Base-by-base conservation (phyloP, 2,329 filamentous ascomycete genomes). In the Epichloe gansuensis region DNA sequence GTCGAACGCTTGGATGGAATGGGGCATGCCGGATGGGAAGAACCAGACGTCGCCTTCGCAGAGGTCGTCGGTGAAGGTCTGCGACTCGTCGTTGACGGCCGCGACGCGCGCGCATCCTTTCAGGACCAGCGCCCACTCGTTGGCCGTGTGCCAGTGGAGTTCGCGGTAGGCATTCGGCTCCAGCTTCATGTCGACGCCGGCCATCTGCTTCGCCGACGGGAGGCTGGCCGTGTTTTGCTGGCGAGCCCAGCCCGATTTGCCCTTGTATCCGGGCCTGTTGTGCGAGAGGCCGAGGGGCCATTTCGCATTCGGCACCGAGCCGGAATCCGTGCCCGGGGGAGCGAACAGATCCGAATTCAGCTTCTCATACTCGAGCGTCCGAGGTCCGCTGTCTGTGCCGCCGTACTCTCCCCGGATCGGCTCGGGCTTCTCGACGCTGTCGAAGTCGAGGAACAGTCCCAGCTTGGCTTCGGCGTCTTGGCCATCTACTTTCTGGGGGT, bases 111-210 rank as follows among this genome's bases (percentile, higher is more conserved):
- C 74, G 41, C 70, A 72, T 0, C 78, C 78, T 53, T 77, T 77
- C 15, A 78, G 66, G 11, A 81, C 66, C 5, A 78, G 64, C 0
- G 73, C 68, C 75, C 75, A 78, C 57, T 78, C 68, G 47, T 66
- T 71, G 40, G 74, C 71, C 39, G 72, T 76, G 56, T 81, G 78
- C 77, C 77, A 85, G 57, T 85, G 81, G 23, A 84, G 66, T 61
- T 84, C 80, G 21, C 81, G 74, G 55, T 82, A 82, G 0, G 74
- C 78, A 27, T 76, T 65, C 0, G 76, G 71, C n/a, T 70, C 72
- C 1, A 81, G 68, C 41, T 76, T 71, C 78, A 81, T 81, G 56
- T 81, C 73, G 0, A 81, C 78, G 43, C 76, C 77, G 0, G 78
- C 77, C 74, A 81, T 79, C 13, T 63, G 66, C 3, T 64, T 74